These are phyloP conservation scores for Barbarea vulgaris DNA, from an alignment of 345 rosid genomes.

Conservation along the genomic window DNA sequence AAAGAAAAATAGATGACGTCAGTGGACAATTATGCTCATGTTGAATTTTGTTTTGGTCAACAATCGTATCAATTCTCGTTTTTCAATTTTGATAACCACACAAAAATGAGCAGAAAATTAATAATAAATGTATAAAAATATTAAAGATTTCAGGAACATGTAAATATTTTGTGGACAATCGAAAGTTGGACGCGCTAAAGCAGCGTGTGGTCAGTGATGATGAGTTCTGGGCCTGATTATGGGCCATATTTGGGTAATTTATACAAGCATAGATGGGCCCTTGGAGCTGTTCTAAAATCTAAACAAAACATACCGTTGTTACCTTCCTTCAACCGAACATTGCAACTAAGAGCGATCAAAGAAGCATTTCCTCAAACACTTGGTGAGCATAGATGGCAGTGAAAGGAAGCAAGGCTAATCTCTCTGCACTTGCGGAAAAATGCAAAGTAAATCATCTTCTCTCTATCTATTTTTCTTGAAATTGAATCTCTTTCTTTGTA, in stretches of 20 bases:
- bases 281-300: not conserved
- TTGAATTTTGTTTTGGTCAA: not conserved
- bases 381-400: conserved; percentile 46
- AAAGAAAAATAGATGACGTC: too few species aligned
- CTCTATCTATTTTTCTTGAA: conserved; percentile 2
- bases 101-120: not conserved
- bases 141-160: not conserved
- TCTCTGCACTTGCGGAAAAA: conserved; percentile 59
- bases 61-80: not conserved
- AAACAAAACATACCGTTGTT: not conserved
- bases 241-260: not conserved
- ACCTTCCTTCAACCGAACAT: not conserved
- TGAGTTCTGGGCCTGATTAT: not conserved
- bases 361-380: conserved; percentile 56
- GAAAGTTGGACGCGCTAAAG: not conserved
- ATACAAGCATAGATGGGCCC: conserved; percentile 9
- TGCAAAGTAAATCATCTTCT: conserved; percentile 59
- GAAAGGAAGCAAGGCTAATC: conserved; percentile 55
- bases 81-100: not conserved
- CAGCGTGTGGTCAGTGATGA: not conserved
- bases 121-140: not conserved
- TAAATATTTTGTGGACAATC: not conserved
- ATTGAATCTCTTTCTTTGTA: not conserved
- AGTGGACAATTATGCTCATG: conserved; percentile 4
- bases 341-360: not conserved